Evolutionary conservation across 2,329 filamentous ascomycete species (phyloP).

Genomic region (Sporothrix pseudoabietina): DNA sequence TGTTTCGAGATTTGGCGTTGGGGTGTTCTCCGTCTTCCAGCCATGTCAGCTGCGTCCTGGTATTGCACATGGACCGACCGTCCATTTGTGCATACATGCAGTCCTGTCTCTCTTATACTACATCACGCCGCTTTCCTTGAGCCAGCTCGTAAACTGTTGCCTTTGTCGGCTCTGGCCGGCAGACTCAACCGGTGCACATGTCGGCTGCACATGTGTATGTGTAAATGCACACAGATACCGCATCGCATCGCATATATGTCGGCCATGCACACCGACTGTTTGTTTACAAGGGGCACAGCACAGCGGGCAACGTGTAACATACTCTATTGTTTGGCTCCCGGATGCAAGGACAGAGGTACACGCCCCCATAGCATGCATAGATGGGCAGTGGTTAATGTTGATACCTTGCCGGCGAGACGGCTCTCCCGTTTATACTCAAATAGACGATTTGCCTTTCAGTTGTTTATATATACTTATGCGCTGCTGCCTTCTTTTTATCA

Average conservation of each 20-base stretch:
- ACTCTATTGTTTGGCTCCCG: not conserved
- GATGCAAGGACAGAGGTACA: not conserved
- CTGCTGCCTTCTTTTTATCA: not conserved
- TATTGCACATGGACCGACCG: not conserved
- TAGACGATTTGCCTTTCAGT: not conserved
- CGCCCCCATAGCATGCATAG: not conserved
- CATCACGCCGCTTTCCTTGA: not conserved
- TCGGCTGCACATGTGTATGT: not conserved
- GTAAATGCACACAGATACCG: not conserved
- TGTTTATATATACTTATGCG: not conserved
- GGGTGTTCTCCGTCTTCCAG: not conserved
- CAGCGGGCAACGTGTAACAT: not conserved
- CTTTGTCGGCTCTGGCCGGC: not conserved
- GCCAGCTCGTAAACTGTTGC: not conserved
- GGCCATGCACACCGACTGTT: slow-evolving; percentile 12
- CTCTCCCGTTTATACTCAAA: not conserved
- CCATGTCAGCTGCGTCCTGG: not conserved
- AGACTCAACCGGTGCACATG: not conserved
- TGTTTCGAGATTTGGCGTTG: not conserved
- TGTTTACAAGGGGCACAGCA: not conserved
- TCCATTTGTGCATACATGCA: not conserved
- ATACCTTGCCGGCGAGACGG: not conserved
- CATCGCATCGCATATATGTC: not conserved
- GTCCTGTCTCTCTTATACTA: not conserved
- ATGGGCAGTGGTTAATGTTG: not conserved